These are phyloP conservation scores for Porogramme epimiltina DNA, from an alignment of 1,284 basidiomycete species.

Conservation along the genomic window DNA sequence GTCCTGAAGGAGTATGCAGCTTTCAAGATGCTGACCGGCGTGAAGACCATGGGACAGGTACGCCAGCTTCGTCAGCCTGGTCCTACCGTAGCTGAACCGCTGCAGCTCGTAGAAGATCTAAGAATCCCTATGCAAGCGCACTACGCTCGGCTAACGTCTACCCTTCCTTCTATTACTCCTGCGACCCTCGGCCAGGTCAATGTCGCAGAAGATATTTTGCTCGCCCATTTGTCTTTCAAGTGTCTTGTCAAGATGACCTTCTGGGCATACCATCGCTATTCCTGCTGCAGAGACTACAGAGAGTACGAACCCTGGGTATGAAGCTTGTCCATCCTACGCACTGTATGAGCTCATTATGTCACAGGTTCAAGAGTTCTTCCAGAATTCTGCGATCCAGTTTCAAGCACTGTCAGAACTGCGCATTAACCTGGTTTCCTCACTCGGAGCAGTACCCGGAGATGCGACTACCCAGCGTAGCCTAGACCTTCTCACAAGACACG, in stretches of 20 bases:
- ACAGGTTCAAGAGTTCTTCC: constrained; percentile 63
- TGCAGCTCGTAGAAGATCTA: constrained; percentile 57
- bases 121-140: constrained; percentile 54
- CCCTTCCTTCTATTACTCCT: constrained; percentile 45
- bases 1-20: constrained; percentile 69
- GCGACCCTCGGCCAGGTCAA: constrained; percentile 35
- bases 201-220: constrained; percentile 52
- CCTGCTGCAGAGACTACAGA: constrained; percentile 40
- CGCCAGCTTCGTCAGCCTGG: not conserved
- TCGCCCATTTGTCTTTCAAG: constrained; percentile 73
- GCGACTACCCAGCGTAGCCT: constrained; percentile 42
- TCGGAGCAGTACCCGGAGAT: constrained; percentile 29
- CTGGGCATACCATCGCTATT: constrained; percentile 70
- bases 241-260: constrained; percentile 63
- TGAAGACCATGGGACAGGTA: constrained; percentile 67
- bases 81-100: constrained; percentile 1
- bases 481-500: constrained; percentile 62
- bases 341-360: not conserved
- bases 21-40: constrained; percentile 66
- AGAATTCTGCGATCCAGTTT: constrained; percentile 56
- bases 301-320: constrained; percentile 58
- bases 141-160: constrained; percentile 56
- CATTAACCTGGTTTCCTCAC: constrained; percentile 39
- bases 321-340: constrained; percentile 4
- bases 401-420: constrained; percentile 54